A percentile compares a stretch with the other conserved stretches of the same genome.
Conservation (phyloP, 257 asterid species). For the Nicotiana paniculata region DNA sequence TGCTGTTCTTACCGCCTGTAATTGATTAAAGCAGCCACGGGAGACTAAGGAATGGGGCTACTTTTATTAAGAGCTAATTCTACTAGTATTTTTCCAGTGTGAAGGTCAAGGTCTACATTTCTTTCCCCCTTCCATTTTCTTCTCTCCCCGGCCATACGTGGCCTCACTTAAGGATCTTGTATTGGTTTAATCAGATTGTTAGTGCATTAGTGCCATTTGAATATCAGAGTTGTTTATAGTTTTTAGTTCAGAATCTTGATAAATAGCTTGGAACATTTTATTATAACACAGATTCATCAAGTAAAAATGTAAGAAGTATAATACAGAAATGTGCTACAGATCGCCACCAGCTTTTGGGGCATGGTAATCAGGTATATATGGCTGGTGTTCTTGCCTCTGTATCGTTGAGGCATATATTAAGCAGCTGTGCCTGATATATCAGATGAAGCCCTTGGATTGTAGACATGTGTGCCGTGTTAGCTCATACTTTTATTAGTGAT, state of each 20-base stretch:
- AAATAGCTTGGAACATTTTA: neutral
- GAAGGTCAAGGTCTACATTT: neutral
- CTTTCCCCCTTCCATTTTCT: neutral
- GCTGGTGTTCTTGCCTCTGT: neutral
- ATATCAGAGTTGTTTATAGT: neutral
- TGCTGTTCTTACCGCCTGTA: neutral
- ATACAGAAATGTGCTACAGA: neutral
- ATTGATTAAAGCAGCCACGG: neutral
- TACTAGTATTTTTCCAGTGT: neutral
- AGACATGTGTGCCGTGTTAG: neutral
- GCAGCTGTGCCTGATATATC: neutral
- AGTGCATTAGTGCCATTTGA: neutral
- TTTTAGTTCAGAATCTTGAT: neutral
- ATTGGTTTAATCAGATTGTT: neutral
- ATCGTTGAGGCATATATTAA: neutral
- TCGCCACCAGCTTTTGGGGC: neutral
- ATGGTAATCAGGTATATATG: neutral
- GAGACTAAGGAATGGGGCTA: neutral
- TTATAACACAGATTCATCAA: neutral
- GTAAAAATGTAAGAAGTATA: neutral
- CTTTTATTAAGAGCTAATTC: neutral
- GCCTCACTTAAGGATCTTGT: neutral
- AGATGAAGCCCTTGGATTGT: neutral
- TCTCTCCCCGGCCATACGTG: neutral
- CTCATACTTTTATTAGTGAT: neutral